A percentile compares a stretch with the other conserved stretches of the same genome.
Evolutionary conservation across 371 early-diverging fungal species (phyloP).

Genomic region (Modicella reniformis): DNA sequence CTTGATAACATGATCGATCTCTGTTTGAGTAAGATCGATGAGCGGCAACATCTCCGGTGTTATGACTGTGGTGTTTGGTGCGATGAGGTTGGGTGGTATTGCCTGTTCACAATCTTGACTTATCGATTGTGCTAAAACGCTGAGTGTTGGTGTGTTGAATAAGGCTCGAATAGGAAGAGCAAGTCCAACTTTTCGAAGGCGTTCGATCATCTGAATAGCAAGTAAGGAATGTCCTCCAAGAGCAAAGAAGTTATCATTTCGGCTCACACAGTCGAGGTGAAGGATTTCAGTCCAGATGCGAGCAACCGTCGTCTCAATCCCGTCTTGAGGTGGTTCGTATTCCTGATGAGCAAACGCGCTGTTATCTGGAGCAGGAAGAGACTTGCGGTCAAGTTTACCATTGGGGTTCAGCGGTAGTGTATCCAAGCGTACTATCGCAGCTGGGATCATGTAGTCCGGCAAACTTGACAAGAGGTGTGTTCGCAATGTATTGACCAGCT

Average conservation of each 20-base stretch:
- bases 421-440: not conserved
- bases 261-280: constrained; percentile 2
- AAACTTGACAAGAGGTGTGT: not conserved
- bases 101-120: not conserved
- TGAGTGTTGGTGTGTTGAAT: not conserved
- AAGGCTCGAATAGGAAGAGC: not conserved
- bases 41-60: not conserved
- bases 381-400: not conserved
- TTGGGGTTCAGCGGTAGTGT: not conserved
- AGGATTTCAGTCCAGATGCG: constrained; percentile 18
- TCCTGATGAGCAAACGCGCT: constrained; percentile 1
- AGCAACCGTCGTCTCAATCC: constrained; percentile 15
- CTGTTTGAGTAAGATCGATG: not conserved
- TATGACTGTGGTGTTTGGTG: not conserved
- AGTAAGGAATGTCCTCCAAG: constrained; percentile 20
- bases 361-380: constrained; percentile 2
- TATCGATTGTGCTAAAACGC: not conserved
- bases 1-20: not conserved
- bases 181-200: not conserved
- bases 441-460: not conserved
- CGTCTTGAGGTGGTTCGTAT: constrained; percentile 20
- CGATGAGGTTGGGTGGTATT: not conserved
- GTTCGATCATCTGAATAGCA: not conserved
- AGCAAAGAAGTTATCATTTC: constrained; percentile 21
- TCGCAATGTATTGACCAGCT: not conserved